Evolutionary conservation across 2,329 filamentous ascomycete species (phyloP), one percentile per base, ranked within the genome.

Genomic region (Talaromyces albobiverticillius): DNA sequence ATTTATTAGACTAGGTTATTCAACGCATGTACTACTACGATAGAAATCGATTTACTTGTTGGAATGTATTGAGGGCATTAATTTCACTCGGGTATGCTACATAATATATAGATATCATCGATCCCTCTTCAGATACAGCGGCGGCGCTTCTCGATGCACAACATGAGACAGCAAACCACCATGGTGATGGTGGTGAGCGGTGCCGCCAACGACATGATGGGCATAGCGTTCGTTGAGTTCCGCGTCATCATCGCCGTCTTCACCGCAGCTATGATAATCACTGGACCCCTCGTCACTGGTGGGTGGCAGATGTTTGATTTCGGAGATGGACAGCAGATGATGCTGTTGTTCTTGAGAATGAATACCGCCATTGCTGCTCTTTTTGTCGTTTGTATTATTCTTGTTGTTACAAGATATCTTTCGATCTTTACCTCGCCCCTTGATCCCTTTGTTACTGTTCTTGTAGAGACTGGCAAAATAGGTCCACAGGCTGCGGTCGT

Each of bases 371-470:
- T 42, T 46, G 40, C 40, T 46, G 22, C 41, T 2, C 6, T 38
- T 29, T 40, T 18, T 20, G 31, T 25, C 11, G 40, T 42, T 16
- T 29, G 38, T 38, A 11, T 23, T 6, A 25, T 46, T 38, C 9
- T n/a, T 29, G 9, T 16, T 46, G 26, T 66, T 32, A 62, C 61
- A 67, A 16, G 70, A 67, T 47, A 75, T 73, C 6, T 70, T 64
- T 18, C 90, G 81, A 62, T 92, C 89, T 68, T 93, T 94, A 41
- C 94, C 94, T 43, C 94, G 85, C 10, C 94, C 94, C 73, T 96
- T 97, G 78, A 97, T 96, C 1, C 94, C 94, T 72, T 96, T 96
- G 81, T 97, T 97, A 74, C 88, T 92, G 74, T 97, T 95, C 78
- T 95, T 96, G 80, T 96, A 96, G n/a, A 96, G 79, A 0, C 81